Conservation (phyloP, 331 rosid genomes). For the Malus hybrid region DNA sequence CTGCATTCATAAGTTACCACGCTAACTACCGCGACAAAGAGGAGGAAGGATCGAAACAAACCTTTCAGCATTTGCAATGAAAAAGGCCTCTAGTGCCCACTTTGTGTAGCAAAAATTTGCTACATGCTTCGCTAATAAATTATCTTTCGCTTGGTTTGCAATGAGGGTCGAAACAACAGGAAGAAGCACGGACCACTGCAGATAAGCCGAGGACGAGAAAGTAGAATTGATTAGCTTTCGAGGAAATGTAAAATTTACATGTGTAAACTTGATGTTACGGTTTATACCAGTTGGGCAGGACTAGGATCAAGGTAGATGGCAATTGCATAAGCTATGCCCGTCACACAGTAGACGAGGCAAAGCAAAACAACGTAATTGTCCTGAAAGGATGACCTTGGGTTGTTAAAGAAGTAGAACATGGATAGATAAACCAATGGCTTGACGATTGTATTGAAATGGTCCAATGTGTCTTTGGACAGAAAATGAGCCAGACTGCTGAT, state of each 20-base stretch:
- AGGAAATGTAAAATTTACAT: neutral
- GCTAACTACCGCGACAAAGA: neutral
- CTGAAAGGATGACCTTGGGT: constrained; percentile 62
- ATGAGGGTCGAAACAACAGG: constrained; percentile 73
- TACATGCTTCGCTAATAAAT: constrained; percentile 33
- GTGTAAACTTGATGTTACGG: neutral
- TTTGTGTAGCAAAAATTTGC: constrained; percentile 59
- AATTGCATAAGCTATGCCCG: constrained; percentile 66
- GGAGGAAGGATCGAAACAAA: constrained; percentile 17
- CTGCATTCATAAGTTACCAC: neutral
- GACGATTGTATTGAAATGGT: constrained; percentile 53
- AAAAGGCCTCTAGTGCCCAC: constrained; percentile 79
- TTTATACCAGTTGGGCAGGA: constrained; percentile 72
- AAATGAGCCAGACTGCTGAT: constrained; percentile 77
- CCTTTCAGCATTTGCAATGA: constrained; percentile 79
- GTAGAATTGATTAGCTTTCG: no score
- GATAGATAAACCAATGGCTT: constrained; percentile 73
- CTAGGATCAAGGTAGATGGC: constrained; percentile 71
- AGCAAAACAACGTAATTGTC: constrained; percentile 62
- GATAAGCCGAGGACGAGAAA: neutral
- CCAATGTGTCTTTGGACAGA: constrained; percentile 65
- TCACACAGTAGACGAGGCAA: constrained; percentile 69
- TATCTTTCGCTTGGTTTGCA: constrained; percentile 52
- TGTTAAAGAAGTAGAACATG: constrained; percentile 73
- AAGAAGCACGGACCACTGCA: constrained; percentile 70